phyloP scores from a whole-genome alignment of 441 rosid genomes.

The Adansonia madagascariensis region DNA sequence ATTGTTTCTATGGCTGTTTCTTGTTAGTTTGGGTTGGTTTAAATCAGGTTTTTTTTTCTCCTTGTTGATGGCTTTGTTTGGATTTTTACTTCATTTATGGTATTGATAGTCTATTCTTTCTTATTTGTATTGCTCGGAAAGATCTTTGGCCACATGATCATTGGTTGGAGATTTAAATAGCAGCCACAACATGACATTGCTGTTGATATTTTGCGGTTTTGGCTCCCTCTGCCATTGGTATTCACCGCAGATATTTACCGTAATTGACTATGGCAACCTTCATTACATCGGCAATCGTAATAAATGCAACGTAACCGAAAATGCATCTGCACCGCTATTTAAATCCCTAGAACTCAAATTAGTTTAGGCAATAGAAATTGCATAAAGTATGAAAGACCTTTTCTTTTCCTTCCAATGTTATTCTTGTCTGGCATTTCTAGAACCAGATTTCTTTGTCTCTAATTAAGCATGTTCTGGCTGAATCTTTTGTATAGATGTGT shows the following conservation, averaged over 20 bases:
- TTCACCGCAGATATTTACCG: too few species aligned
- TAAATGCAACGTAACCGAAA: too few species aligned
- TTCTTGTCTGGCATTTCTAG: background rate
- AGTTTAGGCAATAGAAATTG: background rate
- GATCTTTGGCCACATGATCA: background rate
- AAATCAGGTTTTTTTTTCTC: background rate
- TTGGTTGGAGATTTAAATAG: background rate
- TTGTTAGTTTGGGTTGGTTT: background rate
- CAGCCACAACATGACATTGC: too few species aligned
- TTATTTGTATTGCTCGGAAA: background rate
- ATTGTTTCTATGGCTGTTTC: background rate
- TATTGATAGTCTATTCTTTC: background rate
- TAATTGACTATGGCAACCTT: too few species aligned
- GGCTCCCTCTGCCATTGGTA: too few species aligned
- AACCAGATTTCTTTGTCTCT: background rate
- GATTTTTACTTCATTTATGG: background rate
- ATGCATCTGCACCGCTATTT: too few species aligned
- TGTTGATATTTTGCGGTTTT: too few species aligned
- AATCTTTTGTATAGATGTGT: conserved; percentile 1
- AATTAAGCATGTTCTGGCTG: background rate
- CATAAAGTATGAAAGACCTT: background rate
- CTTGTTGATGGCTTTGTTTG: background rate
- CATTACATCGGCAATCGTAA: too few species aligned
- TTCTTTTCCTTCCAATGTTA: background rate
- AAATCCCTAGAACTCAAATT: too few species aligned